phyloP scores from a whole-genome alignment of 495 filamentous ascomycete species.

The Poronia punctata region DNA sequence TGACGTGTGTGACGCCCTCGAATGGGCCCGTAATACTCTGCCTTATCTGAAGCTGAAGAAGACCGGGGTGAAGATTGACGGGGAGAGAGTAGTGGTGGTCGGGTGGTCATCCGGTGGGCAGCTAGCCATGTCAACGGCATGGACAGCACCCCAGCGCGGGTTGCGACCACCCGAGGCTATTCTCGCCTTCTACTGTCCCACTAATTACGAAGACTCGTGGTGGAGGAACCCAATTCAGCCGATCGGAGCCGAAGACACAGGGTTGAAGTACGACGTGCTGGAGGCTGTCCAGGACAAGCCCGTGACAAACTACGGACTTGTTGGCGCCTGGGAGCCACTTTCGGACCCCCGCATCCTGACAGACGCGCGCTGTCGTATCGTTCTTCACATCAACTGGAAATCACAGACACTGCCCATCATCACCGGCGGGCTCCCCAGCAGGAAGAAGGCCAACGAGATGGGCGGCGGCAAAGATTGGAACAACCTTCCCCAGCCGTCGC shows the following conservation, averaged over 20 bases:
- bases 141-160: slow-evolving; percentile 23
- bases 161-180: slow-evolving; percentile 42
- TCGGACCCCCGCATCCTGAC: slow-evolving; percentile 20
- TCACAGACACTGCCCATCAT: slow-evolving; percentile 35
- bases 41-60: slow-evolving; percentile 20
- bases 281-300: slow-evolving; percentile 25
- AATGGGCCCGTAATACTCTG: slow-evolving; percentile 37
- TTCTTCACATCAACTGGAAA: slow-evolving; percentile 41
- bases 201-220: slow-evolving; percentile 32
- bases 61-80: slow-evolving; percentile 28
- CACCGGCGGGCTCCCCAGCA: slow-evolving; percentile 15
- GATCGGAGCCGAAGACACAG: slow-evolving; percentile 4
- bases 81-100: slow-evolving; percentile 35
- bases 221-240: slow-evolving; percentile 10
- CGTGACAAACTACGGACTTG: slow-evolving; percentile 17
- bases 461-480: slow-evolving; percentile 2
- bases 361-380: slow-evolving; percentile 36
- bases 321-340: slow-evolving; percentile 13
- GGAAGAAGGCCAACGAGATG: neutral
- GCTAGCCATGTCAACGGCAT: slow-evolving; percentile 44
- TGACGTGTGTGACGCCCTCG: slow-evolving; percentile 41
- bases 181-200: slow-evolving; percentile 48
- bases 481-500: slow-evolving; percentile 12
- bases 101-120: slow-evolving; percentile 54
- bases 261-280: slow-evolving; percentile 14